A percentile compares a stretch with the other conserved stretches of the same genome.
Conservation (phyloP, 139 green algal genomes). For the Bryopsis sp. region DNA sequence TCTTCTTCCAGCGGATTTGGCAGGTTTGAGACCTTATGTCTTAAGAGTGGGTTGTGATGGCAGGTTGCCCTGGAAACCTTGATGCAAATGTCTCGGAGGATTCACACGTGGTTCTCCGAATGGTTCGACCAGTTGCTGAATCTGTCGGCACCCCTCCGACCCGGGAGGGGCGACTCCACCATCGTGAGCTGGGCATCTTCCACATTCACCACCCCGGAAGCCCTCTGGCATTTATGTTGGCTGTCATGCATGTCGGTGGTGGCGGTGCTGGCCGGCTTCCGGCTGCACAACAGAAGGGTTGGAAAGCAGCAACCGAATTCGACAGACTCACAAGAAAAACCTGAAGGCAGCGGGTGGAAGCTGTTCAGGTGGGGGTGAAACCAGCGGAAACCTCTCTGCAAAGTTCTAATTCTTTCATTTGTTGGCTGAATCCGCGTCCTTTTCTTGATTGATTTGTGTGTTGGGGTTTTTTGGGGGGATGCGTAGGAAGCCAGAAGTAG, state of each 20-base stretch:
- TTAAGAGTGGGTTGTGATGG: not conserved
- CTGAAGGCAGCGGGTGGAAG: too few relatives aligned
- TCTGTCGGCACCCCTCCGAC: not conserved
- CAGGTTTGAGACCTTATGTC: not conserved
- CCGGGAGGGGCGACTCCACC: not conserved
- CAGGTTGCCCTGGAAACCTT: not conserved
- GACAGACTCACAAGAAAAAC: too few relatives aligned
- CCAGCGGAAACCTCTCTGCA: too few relatives aligned
- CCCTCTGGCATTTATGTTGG: not conserved
- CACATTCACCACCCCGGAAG: not conserved
- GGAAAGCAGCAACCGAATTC: not conserved
- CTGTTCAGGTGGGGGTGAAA: too few relatives aligned
- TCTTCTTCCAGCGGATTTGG: too few relatives aligned
- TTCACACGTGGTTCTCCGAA: not conserved
- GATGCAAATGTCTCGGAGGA: constrained; percentile 3
- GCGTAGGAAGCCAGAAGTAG: not conserved
- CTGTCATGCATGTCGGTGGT: constrained; percentile 2
- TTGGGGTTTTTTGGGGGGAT: not conserved
- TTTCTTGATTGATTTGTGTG: not conserved
- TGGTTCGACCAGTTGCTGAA: not conserved
- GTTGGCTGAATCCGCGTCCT: not conserved
- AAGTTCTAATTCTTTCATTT: too few relatives aligned
- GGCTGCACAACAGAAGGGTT: not conserved
- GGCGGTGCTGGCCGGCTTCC: not conserved
- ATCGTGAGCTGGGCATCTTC: not conserved